Percentiles rank a stretch among this genome's conserved stretches.
These are phyloP conservation scores for Rhizopogon parksii DNA, from an alignment of 1,284 basidiomycete genomes.

Conservation along the genomic window DNA sequence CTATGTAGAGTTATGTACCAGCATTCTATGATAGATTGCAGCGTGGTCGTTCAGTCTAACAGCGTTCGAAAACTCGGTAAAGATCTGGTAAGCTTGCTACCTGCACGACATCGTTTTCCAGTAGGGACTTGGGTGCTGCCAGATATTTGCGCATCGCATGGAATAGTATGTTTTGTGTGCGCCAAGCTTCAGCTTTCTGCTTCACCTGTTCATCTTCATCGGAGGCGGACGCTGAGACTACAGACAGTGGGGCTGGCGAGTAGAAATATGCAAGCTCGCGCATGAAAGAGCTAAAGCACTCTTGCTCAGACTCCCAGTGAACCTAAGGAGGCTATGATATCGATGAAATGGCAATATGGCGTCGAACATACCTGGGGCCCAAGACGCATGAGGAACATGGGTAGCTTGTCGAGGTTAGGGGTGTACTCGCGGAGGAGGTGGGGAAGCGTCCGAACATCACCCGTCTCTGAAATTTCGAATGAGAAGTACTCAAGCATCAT, in stretches of 20 bases:
- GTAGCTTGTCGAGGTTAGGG: slow-evolving; percentile 81
- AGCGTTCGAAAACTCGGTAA: slow-evolving; percentile 88
- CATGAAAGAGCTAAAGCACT: slow-evolving; percentile 82
- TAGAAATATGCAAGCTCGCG: slow-evolving; percentile 91
- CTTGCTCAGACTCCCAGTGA: slow-evolving; percentile 79
- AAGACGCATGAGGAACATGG: slow-evolving; percentile 78
- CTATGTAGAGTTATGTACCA: background rate
- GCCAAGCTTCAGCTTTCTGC: slow-evolving; percentile 57
- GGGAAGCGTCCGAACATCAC: slow-evolving; percentile 70
- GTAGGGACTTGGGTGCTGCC: slow-evolving; percentile 57
- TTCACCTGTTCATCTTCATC: slow-evolving; percentile 37
- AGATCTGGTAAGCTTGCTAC: slow-evolving; percentile 83
- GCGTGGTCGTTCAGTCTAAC: slow-evolving; percentile 33
- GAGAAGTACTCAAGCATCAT: slow-evolving; percentile 96
- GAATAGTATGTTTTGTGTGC: slow-evolving; percentile 84
- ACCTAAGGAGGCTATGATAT: slow-evolving; percentile 44
- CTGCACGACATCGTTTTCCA: slow-evolving; percentile 75
- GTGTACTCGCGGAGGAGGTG: slow-evolving; percentile 79
- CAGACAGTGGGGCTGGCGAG: slow-evolving; percentile 41
- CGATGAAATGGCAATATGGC: slow-evolving; percentile 4
- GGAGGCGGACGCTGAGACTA: slow-evolving; percentile 17
- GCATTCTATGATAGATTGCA: background rate
- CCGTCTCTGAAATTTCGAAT: slow-evolving; percentile 58
- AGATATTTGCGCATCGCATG: slow-evolving; percentile 76
- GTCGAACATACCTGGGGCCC: slow-evolving; percentile 63